Evolutionary conservation across 2,329 filamentous ascomycete species (phyloP).

Genomic region (Diaporthe eres): DNA sequence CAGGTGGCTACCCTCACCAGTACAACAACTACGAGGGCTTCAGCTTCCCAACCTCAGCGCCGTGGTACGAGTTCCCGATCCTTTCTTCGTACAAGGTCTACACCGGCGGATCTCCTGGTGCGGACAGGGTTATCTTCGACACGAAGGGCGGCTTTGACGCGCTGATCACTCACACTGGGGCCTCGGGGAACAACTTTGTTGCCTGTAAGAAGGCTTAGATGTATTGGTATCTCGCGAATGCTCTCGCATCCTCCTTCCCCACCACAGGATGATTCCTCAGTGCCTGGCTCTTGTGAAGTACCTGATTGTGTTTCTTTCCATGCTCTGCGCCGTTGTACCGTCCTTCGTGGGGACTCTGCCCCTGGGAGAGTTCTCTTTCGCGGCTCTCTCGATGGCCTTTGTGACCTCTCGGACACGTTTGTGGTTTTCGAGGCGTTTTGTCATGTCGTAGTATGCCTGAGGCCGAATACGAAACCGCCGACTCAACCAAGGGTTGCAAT

Average conservation of each 20-base stretch:
- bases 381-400: not conserved
- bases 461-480: not conserved
- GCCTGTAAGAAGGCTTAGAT: conserved; percentile 57
- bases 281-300: not conserved
- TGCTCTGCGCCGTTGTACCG: not conserved
- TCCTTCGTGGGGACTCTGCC: not conserved
- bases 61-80: conserved; percentile 62
- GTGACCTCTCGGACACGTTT: not conserved
- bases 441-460: not conserved
- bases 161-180: conserved; percentile 76
- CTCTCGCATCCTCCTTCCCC: not conserved
- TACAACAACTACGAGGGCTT: conserved; percentile 62
- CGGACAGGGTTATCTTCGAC: conserved; percentile 76
- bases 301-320: no score
- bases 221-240: not conserved
- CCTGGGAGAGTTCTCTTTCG: no score
- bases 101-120: conserved; percentile 68
- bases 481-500: conserved; percentile 43
- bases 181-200: conserved; percentile 74
- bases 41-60: conserved; percentile 53
- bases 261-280: not conserved
- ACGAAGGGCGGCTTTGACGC: conserved; percentile 65
- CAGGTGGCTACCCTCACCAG: conserved; percentile 57
- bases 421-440: not conserved
- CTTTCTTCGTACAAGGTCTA: conserved; percentile 53